Base-by-base conservation (phyloP, 306 rosid genomes). In the Quercus variabilis region DNA sequence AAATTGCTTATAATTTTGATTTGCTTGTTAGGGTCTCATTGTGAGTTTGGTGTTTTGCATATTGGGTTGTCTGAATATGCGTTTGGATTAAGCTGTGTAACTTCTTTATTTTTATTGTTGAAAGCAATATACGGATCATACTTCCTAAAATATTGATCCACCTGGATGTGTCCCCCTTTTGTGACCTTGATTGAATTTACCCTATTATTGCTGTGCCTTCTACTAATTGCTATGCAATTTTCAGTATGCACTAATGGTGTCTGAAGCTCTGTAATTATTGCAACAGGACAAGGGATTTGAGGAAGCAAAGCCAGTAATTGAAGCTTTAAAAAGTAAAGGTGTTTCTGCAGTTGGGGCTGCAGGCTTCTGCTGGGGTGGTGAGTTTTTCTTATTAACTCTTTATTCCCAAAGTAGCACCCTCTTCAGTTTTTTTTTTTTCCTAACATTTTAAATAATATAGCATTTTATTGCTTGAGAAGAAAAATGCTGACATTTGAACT, bases 301-400 rank as follows among this genome's bases (percentile, higher is more conserved):
- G 80, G 89, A 15, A 31, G 79, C 91, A 57, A 91, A 85, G 76
- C 75, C 78, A 31, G 60, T 91, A 19, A 71, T 91, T 68, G 88
- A 88, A 82, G 90, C 86, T n/a, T 73, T 92, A 51, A 90, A 81
- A 81, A 63, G 76, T 55, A 86, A 84, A 82, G 93, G 92, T 69
- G 64, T 91, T 83, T 81, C 91, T 46, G 84, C 91, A 11, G 55
- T 92, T 0, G 94, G 96, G n/a, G 92, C 92, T 63, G 96, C 67
- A 13, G 94, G 92, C 72, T 85, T 89, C 77, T 92, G 96, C 76
- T 92, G 96, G 93, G 97, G 97, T 14, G 96, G 94, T 89, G 74
- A 81, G 88, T 70, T 25, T 43, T 51, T 81, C 78, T 56, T 26
- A 33, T 74, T 62, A 5, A 2, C 19, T 65, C 13, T 65, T 31